Conservation (phyloP, 768 basidiomycete species). For the Agaricus bisporus region DNA sequence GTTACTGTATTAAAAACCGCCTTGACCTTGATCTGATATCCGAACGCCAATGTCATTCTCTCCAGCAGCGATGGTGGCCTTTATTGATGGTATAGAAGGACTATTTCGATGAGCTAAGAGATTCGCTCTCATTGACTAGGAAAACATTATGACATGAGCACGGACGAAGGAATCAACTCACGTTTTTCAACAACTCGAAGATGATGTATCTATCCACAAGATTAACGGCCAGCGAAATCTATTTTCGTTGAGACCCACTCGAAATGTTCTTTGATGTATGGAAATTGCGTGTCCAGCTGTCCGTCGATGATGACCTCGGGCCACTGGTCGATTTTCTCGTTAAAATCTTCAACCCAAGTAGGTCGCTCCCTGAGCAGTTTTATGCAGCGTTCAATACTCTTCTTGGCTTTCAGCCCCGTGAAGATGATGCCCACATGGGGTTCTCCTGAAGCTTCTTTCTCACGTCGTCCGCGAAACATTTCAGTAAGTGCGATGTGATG, state of each 20-base stretch:
- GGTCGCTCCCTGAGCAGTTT: constrained; percentile 46
- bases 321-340: constrained; percentile 29
- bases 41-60: constrained; percentile 72
- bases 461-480: constrained; percentile 33
- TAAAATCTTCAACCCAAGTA: constrained; percentile 33
- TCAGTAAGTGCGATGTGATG: constrained; percentile 83
- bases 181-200: constrained; percentile 88
- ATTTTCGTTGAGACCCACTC: constrained; percentile 47
- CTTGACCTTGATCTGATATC: constrained; percentile 85
- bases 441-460: constrained; percentile 31
- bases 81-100: constrained; percentile 51
- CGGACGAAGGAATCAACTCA: constrained; percentile 27
- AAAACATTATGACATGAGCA: background rate
- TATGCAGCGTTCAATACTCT: constrained; percentile 66
- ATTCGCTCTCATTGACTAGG: constrained; percentile 70
- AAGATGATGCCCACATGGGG: constrained; percentile 82
- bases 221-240: constrained; percentile 3
- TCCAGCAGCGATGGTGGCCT: constrained; percentile 70
- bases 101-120: constrained; percentile 39
- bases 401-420: constrained; percentile 64
- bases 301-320: constrained; percentile 72
- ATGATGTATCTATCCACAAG: constrained; percentile 59
- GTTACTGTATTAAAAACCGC: background rate
- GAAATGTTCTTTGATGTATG: constrained; percentile 83
- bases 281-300: constrained; percentile 60